Evolutionary conservation across 2,329 filamentous ascomycete genomes (phyloP).

Genomic region (Sporothrix dimorphospora): DNA sequence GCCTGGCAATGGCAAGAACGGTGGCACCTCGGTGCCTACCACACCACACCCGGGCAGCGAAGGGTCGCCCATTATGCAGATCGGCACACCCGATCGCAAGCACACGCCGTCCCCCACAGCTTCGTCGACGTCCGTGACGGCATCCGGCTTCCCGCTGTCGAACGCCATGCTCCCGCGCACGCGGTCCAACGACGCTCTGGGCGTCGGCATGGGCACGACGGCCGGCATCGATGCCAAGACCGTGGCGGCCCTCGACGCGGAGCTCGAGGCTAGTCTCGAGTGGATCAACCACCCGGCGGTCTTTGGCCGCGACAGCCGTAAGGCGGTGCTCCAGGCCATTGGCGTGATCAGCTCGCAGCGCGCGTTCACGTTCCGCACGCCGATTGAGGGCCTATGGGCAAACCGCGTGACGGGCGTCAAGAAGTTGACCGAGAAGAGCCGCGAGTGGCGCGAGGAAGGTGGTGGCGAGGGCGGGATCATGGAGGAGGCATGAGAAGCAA

Average conservation of each 20-base stretch:
- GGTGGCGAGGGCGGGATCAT: slow-evolving; percentile 70
- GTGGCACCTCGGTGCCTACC: slow-evolving; percentile 49
- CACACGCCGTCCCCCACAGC: slow-evolving; percentile 59
- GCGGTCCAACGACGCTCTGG: slow-evolving; percentile 61
- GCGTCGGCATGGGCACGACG: slow-evolving; percentile 51
- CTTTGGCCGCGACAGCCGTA: slow-evolving; percentile 90
- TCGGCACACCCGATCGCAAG: slow-evolving; percentile 57
- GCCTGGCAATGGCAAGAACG: slow-evolving; percentile 44
- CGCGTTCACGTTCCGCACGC: slow-evolving; percentile 89
- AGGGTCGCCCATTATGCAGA: slow-evolving; percentile 46
- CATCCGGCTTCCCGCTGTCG: slow-evolving; percentile 44
- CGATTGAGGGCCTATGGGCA: slow-evolving; percentile 89
- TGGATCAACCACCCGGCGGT: slow-evolving; percentile 98
- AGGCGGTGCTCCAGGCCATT: slow-evolving; percentile 94
- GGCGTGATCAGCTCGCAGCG: slow-evolving; percentile 95
- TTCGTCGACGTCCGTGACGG: slow-evolving; percentile 50
- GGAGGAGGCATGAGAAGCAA: slow-evolving; percentile 57
- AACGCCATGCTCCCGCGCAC: slow-evolving; percentile 51
- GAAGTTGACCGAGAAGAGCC: slow-evolving; percentile 77
- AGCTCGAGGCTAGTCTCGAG: slow-evolving; percentile 87
- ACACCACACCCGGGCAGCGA: slow-evolving; percentile 54
- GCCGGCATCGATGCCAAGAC: slow-evolving; percentile 82
- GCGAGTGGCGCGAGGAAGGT: slow-evolving; percentile 88
- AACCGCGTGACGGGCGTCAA: slow-evolving; percentile 79
- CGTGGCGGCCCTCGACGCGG: slow-evolving; percentile 84